These are phyloP conservation scores for Cryptococcus sp. DNA, from an alignment of 1,284 basidiomycete genomes.

Conservation along the genomic window DNA sequence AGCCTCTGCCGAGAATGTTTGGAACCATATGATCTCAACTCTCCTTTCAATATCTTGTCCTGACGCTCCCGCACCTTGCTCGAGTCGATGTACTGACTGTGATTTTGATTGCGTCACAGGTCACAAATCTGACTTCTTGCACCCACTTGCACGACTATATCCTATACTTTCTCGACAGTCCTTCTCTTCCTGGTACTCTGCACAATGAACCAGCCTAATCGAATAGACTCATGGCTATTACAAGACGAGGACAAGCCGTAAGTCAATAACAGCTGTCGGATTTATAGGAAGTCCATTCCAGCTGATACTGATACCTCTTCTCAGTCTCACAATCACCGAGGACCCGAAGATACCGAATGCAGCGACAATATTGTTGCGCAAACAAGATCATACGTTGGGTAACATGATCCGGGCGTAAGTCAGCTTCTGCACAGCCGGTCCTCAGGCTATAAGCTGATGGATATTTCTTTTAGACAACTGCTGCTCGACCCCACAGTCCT, in stretches of 20 bases:
- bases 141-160: no score
- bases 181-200: no score
- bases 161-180: no score
- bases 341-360: conserved; percentile 98
- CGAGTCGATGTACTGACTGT: background rate
- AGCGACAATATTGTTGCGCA: conserved; percentile 87
- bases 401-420: conserved; percentile 93
- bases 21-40: conserved; percentile 28
- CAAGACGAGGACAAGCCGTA: conserved; percentile 90
- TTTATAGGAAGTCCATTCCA: background rate
- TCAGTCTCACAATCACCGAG: conserved; percentile 86
- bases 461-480: conserved; percentile 68
- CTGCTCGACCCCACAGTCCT: conserved; percentile 79
- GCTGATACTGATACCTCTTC: conserved; percentile 1
- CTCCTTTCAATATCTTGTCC: conserved; percentile 19
- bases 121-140: background rate
- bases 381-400: conserved; percentile 95
- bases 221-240: conserved; percentile 76
- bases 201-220: conserved; percentile 85
- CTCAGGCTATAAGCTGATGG: background rate
- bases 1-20: conserved; percentile 42
- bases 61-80: conserved; percentile 5
- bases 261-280: conserved; percentile 49
- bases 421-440: no score
- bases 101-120: background rate